A percentile compares a stretch with the other conserved stretches of the same genome.
These are phyloP conservation scores for Sarocladium oryzae DNA, from an alignment of 2,329 filamentous ascomycete genomes.

Conservation along the genomic window DNA sequence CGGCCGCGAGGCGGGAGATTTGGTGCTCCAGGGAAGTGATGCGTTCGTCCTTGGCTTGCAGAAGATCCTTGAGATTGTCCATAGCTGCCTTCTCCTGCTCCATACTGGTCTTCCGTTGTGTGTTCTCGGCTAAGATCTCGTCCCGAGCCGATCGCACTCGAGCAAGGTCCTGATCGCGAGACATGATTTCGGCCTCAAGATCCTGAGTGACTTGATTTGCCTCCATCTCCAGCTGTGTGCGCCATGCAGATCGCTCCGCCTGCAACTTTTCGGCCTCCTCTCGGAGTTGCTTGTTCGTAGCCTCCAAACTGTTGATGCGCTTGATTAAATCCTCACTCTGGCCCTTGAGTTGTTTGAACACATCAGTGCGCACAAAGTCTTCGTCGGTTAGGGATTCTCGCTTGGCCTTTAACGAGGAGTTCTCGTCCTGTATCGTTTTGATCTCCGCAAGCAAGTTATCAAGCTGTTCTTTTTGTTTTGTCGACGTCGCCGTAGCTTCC, in stretches of 20 bases:
- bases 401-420: constrained; percentile 64
- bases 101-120: constrained; percentile 70
- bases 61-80: constrained; percentile 72
- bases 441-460: constrained; percentile 74
- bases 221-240: constrained; percentile 75
- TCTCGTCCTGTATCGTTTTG: constrained; percentile 66
- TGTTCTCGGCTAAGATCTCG: constrained; percentile 75
- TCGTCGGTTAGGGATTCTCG: constrained; percentile 77
- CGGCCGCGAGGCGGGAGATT: constrained; percentile 59
- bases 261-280: constrained; percentile 82
- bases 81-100: constrained; percentile 67
- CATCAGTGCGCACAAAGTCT: constrained; percentile 84
- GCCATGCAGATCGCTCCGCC: constrained; percentile 76
- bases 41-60: constrained; percentile 70
- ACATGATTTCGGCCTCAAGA: constrained; percentile 73
- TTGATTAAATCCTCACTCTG: constrained; percentile 92
- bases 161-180: constrained; percentile 76
- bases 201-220: constrained; percentile 66
- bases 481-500: constrained; percentile 67
- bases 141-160: constrained; percentile 80
- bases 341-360: constrained; percentile 85
- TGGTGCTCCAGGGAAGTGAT: constrained; percentile 80
- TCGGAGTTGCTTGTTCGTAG: constrained; percentile 74
- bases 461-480: constrained; percentile 84
- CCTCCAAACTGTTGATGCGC: constrained; percentile 85